phyloP scores from a whole-genome alignment of 140 eudicot genomes.

The Cichorium intybus region DNA sequence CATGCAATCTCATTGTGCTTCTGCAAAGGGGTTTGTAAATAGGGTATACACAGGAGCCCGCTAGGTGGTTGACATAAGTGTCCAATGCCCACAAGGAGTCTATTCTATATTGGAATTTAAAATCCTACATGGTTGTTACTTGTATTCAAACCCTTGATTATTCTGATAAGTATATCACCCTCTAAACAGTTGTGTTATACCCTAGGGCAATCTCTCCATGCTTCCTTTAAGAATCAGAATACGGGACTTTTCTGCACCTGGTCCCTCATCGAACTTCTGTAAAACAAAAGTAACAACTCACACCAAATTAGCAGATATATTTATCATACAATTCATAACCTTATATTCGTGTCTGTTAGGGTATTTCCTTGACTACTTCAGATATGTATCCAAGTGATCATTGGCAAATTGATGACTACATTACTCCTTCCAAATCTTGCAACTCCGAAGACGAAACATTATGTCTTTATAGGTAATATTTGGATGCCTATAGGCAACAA shows the following conservation, averaged over 20 bases:
- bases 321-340: neutral
- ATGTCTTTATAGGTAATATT: neutral
- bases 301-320: neutral
- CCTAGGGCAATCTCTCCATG: too few relatives aligned
- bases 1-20: neutral
- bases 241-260: neutral
- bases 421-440: neutral
- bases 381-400: neutral
- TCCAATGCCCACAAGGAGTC: neutral
- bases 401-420: neutral
- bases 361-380: neutral
- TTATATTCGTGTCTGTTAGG: neutral
- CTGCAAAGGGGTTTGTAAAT: too few relatives aligned
- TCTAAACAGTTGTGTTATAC: too few relatives aligned
- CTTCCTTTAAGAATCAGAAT: too few relatives aligned
- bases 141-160: neutral
- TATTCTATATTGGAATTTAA: neutral
- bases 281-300: neutral
- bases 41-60: too few relatives aligned
- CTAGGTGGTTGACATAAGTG: neutral
- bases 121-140: too few relatives aligned
- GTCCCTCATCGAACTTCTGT: neutral
- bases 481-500: neutral
- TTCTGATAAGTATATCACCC: neutral
- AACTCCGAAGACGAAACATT: neutral